Evolutionary conservation across 768 basidiomycete genomes (phyloP), one percentile per base, ranked within the genome.

Genomic region (Podaxis sp.): DNA sequence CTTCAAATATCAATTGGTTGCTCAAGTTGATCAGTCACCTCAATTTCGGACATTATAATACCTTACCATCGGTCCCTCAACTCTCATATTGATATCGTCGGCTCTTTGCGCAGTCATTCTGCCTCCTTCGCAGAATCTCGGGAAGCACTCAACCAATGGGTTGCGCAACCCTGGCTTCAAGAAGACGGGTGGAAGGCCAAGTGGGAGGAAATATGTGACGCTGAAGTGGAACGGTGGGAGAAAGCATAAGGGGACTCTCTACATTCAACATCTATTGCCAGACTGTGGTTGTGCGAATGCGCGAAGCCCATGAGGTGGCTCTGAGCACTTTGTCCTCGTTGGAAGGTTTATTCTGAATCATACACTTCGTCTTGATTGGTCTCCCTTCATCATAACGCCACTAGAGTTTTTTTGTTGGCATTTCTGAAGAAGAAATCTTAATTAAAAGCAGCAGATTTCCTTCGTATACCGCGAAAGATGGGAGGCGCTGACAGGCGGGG

Each of bases 161-260:
- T 79, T 1, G 83, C 85, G 52, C 90, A 91, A 62, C 79, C 86
- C 1, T 81, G 79, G 72, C 76, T 93, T 1, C 81, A 83, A 63
- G 88, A 88, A 23, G 79, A 76, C 7, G 81, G 87, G 21, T 93
- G 91, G 91, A 81, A 83, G 2, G 78, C 77, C 5, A 79, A 75
- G 61, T 91, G 90, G 90, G 91, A 91, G 69, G 90, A 90, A 58
- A 76, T 93, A 38, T 93, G 89, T 63, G 79, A 76, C 28, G 83
- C 79, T n/a, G 91, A 93, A 71, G 80, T 93, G 61, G 89, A 90
- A 66, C 79, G 82, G 56, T 91, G 91, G 89, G 74, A 82, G 61
- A 65, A 64, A 64, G 67, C 64, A 68, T 63, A 63, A 64, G 28
- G 18, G 16, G 42, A 18, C 18, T 44, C 18, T 18, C 6, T 7